These are phyloP conservation scores for Apiotrichum brassicae DNA, from an alignment of 1,284 basidiomycete species.

Conservation along the genomic window DNA sequence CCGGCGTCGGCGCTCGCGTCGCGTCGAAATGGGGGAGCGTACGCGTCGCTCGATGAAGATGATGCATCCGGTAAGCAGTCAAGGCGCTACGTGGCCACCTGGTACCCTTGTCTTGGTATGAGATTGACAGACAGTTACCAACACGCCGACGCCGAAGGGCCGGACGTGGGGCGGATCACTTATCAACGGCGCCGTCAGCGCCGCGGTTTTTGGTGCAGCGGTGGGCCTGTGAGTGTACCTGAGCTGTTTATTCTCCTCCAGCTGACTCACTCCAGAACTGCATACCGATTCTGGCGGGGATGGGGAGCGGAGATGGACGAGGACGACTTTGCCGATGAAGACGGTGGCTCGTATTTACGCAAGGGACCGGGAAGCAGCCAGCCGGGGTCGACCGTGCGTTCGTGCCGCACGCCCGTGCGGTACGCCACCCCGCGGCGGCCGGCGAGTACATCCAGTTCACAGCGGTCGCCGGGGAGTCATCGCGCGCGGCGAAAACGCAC, in stretches of 20 bases:
- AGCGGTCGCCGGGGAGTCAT: no score
- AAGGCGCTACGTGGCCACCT: no score
- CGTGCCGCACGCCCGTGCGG: no score
- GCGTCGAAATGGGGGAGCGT: background rate
- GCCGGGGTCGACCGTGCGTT: background rate
- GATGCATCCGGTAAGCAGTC: background rate
- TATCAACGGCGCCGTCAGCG: constrained; percentile 22
- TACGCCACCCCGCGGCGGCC: no score
- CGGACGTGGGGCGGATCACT: constrained; percentile 21
- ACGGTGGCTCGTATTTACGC: background rate
- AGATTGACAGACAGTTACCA: no score
- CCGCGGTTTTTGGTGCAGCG: constrained; percentile 29
- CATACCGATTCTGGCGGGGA: constrained; percentile 21
- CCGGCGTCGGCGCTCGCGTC: background rate
- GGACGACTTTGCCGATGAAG: background rate
- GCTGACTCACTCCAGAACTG: constrained; percentile 17
- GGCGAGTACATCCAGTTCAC: no score
- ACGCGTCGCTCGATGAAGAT: background rate
- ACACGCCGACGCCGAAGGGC: background rate
- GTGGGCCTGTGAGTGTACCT: constrained; percentile 27
- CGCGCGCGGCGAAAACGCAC: background rate
- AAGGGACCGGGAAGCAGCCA: background rate
- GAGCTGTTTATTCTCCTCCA: background rate
- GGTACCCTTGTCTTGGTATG: no score
- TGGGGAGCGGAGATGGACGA: background rate